A percentile compares a stretch with the other conserved stretches of the same genome.
phyloP scores from a whole-genome alignment of 1,139 yeast genomes.

The Nematodospora anomalae region DNA sequence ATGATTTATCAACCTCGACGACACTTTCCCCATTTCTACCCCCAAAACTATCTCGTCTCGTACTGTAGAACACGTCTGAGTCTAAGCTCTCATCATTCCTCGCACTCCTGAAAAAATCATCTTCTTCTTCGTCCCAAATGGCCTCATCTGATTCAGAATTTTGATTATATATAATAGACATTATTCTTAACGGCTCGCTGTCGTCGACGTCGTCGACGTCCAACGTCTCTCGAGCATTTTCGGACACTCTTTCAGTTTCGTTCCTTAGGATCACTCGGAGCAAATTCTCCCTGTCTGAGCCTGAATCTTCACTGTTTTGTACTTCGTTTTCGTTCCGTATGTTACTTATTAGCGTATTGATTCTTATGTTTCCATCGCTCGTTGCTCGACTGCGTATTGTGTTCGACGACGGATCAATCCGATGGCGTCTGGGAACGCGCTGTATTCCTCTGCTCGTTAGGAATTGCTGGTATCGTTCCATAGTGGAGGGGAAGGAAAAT shows the following conservation, averaged over 20 bases:
- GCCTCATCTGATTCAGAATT: neutral
- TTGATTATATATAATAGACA: constrained; percentile 3
- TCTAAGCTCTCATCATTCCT: constrained; percentile 19
- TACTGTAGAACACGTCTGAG: constrained; percentile 28
- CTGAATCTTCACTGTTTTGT: constrained; percentile 5
- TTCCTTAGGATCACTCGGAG: neutral
- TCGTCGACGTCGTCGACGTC: constrained; percentile 6
- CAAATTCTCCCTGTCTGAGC: neutral
- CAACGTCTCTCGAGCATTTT: neutral
- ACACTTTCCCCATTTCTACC: constrained; percentile 5
- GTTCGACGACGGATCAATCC: neutral
- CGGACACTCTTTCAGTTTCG: neutral
- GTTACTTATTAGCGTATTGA: constrained; percentile 4
- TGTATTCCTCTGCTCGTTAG: constrained; percentile 4
- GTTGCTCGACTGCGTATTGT: constrained; percentile 1
- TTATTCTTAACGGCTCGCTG: constrained; percentile 7
- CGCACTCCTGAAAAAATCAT: neutral
- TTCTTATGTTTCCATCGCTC: neutral
- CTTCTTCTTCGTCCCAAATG: constrained; percentile 3
- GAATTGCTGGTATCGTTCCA: constrained; percentile 3
- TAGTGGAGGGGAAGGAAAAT: neutral
- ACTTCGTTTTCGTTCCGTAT: constrained; percentile 13
- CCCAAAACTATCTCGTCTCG: constrained; percentile 24
- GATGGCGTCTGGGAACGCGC: constrained; percentile 1
- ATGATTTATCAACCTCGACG: constrained; percentile 8